These are phyloP conservation scores for Pseudocercospora crystallina DNA, from an alignment of 2,329 filamentous ascomycete genomes.

Conservation along the genomic window DNA sequence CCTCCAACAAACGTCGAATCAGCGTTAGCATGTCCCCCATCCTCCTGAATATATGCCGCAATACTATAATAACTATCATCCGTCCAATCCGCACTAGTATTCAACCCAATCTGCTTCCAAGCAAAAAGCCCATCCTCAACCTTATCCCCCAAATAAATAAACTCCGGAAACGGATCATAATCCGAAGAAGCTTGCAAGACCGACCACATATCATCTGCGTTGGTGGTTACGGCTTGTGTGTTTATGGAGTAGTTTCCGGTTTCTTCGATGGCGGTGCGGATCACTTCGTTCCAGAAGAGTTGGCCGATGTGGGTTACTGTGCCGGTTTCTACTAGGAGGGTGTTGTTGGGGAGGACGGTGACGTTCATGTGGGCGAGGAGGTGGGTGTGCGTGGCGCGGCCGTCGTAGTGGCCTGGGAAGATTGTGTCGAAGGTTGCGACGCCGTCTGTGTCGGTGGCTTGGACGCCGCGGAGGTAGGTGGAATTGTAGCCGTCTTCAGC, in stretches of 20 bases:
- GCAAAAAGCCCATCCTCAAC: conserved; percentile 53
- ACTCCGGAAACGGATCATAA: conserved; percentile 60
- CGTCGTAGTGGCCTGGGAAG: conserved; percentile 48
- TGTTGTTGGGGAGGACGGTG: conserved; percentile 48
- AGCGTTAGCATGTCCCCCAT: conserved; percentile 25
- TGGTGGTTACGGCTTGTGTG: conserved; percentile 46
- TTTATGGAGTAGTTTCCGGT: conserved; percentile 46
- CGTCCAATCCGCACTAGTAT: conserved; percentile 34
- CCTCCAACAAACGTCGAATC: conserved; percentile 17
- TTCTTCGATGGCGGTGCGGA: conserved; percentile 55
- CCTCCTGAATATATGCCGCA: conserved; percentile 22
- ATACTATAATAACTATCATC: conserved; percentile 18
- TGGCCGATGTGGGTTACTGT: conserved; percentile 62
- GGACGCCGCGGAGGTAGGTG: conserved; percentile 44
- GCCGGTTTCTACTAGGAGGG: conserved; percentile 46
- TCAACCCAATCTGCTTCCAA: conserved; percentile 56
- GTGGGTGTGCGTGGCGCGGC: conserved; percentile 46
- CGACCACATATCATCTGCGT: conserved; percentile 48
- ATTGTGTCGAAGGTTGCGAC: conserved; percentile 45
- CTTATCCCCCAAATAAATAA: conserved; percentile 57
- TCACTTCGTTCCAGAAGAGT: conserved; percentile 62
- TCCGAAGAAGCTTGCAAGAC: conserved; percentile 49
- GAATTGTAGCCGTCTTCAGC: conserved; percentile 34
- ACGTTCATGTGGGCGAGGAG: conserved; percentile 39
- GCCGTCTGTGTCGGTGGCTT: conserved; percentile 42